Evolutionary conservation across 306 rosid species (phyloP), one percentile per base, ranked within the genome.

Genomic region (Datisca glomerata): DNA sequence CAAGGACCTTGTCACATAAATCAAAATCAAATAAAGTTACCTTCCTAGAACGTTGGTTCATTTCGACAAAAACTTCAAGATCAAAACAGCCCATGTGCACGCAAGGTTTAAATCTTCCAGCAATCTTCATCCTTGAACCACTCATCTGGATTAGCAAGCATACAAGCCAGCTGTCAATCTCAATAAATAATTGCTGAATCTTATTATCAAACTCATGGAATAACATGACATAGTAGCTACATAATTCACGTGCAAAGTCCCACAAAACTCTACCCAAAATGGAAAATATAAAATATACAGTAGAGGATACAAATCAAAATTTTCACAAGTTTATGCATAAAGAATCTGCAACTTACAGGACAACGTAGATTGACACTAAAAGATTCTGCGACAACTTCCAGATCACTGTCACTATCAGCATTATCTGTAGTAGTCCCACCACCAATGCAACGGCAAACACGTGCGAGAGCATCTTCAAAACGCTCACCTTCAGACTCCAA

Each of bases 21-120:
- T 39, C 15, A 62, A 53, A 53, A 58, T 44, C 79, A 24, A 49
- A 41, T 65, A n/a, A n/a, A n/a, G n/a, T n/a, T 68, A 58, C 98
- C 96, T 91, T 91, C 72, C 92, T 78, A 46, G 98, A 84, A 5
- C 96, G 96, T 58, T 78, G 96, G 67, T 84, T 91, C 76, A 91
- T 28, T 67, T 91, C 98, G 55, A 91, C 94, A 73, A 91, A 84
- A 65, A 91, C 79, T 38, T 84, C 96, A 69, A 91, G 98, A 75
- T 91, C 98, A 55, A 91, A 91, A 72, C 96, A 91, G 47, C 92
- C 92, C 76, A 91, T 73, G 70, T 91, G 98, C 59, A 50, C 64
- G 67, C 98, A 91, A 43, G 96, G 96, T 60, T 80, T 91, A 56
- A 91, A 91, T 67, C 98, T 79, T 67, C 96, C 98, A 47, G 98